Evolutionary conservation across 495 filamentous ascomycete genomes (phyloP).

Genomic region (Physcia stellaris): DNA sequence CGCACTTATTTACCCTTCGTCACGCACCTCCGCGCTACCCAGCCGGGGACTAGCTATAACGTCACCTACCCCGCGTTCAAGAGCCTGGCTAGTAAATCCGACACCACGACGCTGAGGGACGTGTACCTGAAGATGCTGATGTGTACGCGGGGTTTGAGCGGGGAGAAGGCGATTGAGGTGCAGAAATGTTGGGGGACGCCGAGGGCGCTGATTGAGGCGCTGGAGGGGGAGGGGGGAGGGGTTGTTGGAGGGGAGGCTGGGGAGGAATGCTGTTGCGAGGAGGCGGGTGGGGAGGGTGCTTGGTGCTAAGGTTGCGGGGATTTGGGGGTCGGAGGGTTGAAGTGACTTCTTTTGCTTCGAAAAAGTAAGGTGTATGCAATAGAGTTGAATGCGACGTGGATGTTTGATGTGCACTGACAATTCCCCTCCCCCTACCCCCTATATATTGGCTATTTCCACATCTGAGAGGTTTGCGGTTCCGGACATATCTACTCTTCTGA

Average conservation of each 20-base stretch:
- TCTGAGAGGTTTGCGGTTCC: no score
- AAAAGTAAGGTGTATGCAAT: no score
- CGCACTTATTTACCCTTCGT: slow-evolving; percentile 57
- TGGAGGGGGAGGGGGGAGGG: slow-evolving; percentile 34
- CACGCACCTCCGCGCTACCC: slow-evolving; percentile 36
- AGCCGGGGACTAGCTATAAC: slow-evolving; percentile 39
- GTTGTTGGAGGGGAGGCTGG: slow-evolving; percentile 39
- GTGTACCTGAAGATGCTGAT: slow-evolving; percentile 79
- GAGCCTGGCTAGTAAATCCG: slow-evolving; percentile 59
- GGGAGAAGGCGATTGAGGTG: slow-evolving; percentile 72
- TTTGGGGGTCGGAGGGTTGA: slow-evolving; percentile 49
- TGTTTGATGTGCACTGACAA: no score
- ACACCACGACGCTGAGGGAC: slow-evolving; percentile 57
- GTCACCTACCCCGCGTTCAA: slow-evolving; percentile 64
- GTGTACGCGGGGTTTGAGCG: slow-evolving; percentile 63
- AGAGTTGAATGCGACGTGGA: no score
- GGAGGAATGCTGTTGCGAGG: slow-evolving; percentile 40
- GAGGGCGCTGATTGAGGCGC: slow-evolving; percentile 52
- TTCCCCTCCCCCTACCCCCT: no score
- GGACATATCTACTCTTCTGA: no score
- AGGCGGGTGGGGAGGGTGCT: slow-evolving; percentile 53
- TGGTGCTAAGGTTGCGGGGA: slow-evolving; percentile 57
- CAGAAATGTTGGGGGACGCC: slow-evolving; percentile 65
- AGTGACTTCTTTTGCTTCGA: no score
- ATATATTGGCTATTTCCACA: no score